These are phyloP conservation scores for Phlyctochytrium planicorne DNA, from an alignment of 192 early-diverging fungal species.

Conservation along the genomic window DNA sequence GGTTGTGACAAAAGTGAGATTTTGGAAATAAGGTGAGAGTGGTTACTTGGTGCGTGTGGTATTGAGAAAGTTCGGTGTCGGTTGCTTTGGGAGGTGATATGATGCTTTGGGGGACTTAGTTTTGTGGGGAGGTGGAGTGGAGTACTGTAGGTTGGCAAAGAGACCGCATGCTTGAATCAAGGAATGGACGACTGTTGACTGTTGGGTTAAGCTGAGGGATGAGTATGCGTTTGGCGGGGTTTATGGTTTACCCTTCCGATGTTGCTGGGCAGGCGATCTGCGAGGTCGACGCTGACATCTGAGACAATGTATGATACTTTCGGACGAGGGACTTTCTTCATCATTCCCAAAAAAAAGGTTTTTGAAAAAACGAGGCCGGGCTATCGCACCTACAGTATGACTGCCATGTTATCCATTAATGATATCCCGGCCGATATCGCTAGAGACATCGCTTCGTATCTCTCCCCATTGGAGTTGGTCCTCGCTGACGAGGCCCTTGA, in stretches of 20 bases:
- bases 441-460: no score
- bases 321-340: no score
- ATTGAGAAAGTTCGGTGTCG: background rate
- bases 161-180: background rate
- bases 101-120: background rate
- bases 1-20: background rate
- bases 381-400: no score
- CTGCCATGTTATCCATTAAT: no score
- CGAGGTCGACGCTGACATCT: background rate
- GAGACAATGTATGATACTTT: slow-evolving; percentile 4
- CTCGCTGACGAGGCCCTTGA: no score
- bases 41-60: background rate
- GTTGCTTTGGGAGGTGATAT: background rate
- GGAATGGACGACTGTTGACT: background rate
- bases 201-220: background rate
- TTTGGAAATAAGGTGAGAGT: background rate
- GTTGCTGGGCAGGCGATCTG: background rate
- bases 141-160: background rate
- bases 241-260: background rate
- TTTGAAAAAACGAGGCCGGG: no score
- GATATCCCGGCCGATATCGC: no score
- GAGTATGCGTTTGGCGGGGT: background rate
- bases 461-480: no score
- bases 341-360: no score
- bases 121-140: background rate